These are phyloP conservation scores for Fraxinus quadrangulata DNA, from an alignment of 257 asterid species.

Conservation along the genomic window DNA sequence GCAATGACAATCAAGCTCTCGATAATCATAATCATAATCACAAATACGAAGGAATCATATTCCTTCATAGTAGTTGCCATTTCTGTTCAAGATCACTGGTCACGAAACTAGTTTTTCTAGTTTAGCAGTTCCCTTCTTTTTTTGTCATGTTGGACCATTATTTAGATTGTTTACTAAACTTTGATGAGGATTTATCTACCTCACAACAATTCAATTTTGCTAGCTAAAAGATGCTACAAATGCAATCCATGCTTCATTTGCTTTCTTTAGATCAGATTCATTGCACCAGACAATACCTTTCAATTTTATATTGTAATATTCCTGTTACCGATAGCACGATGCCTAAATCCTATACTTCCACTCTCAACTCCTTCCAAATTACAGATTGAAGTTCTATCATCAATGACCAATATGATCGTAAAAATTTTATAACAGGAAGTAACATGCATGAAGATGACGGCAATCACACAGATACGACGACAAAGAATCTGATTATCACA, in stretches of 20 bases:
- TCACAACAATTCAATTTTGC: neutral
- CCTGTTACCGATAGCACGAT: neutral
- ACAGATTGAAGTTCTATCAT: neutral
- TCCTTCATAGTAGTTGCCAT: neutral
- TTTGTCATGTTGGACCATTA: slow-evolving; percentile 3
- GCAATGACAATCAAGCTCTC: neutral
- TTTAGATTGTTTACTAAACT: slow-evolving; percentile 2
- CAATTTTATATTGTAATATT: neutral
- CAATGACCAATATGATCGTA: neutral
- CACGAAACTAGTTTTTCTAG: neutral
- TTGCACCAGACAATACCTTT: neutral
- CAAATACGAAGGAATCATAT: neutral
- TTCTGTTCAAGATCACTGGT: neutral
- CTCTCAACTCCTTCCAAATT: neutral
- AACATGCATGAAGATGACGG: neutral
- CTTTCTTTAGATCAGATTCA: neutral
- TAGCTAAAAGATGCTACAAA: slow-evolving; percentile 3
- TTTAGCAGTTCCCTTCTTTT: slow-evolving; percentile 7
- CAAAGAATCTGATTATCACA: neutral
- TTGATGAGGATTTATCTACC: slow-evolving; percentile 3
- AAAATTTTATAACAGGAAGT: neutral
- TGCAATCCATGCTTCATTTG: neutral
- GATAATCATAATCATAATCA: neutral
- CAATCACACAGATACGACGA: neutral
- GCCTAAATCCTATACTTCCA: neutral